Percentiles rank a stretch among this genome's conserved stretches.
These are phyloP conservation scores for Diaporthe australafricana DNA, from an alignment of 2,329 filamentous ascomycete genomes.

Conservation along the genomic window DNA sequence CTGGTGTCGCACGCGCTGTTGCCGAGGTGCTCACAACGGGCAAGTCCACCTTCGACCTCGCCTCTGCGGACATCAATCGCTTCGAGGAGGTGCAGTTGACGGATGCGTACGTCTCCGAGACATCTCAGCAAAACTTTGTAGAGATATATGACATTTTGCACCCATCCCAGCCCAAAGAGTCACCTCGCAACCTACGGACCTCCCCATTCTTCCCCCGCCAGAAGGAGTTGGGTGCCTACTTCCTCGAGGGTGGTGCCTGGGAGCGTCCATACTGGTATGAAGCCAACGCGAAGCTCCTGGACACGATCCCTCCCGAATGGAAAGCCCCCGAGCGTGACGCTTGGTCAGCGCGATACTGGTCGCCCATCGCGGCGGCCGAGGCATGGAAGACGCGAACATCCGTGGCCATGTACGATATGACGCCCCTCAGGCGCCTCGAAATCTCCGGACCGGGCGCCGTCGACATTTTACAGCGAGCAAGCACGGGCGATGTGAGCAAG, in stretches of 20 bases:
- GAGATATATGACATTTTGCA: conserved; percentile 75
- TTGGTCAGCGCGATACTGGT: conserved; percentile 69
- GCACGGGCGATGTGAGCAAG: conserved; percentile 60
- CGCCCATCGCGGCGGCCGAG: conserved; percentile 68
- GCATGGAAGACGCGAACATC: conserved; percentile 74
- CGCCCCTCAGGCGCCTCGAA: conserved; percentile 68
- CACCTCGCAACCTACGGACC: conserved; percentile 67
- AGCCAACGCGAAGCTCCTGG: conserved; percentile 63
- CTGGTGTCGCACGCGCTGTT: conserved; percentile 70
- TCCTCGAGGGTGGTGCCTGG: conserved; percentile 71
- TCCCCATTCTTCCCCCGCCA: conserved; percentile 69
- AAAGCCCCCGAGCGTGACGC: conserved; percentile 65
- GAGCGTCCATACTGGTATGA: conserved; percentile 74
- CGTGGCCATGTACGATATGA: conserved; percentile 73
- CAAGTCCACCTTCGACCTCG: conserved; percentile 65
- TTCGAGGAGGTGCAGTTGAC: conserved; percentile 72
- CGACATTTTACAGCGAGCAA: conserved; percentile 64
- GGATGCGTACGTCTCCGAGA: conserved; percentile 67
- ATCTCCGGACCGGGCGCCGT: conserved; percentile 68
- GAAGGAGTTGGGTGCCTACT: conserved; percentile 66
- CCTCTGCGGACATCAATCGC: conserved; percentile 69
- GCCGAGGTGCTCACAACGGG: conserved; percentile 69
- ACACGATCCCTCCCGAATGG: conserved; percentile 65
- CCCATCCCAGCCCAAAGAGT: conserved; percentile 67
- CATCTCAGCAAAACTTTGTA: conserved; percentile 70